Evolutionary conservation across 2,329 filamentous ascomycete species (phyloP).

Genomic region (Aureobasidium namibiae): DNA sequence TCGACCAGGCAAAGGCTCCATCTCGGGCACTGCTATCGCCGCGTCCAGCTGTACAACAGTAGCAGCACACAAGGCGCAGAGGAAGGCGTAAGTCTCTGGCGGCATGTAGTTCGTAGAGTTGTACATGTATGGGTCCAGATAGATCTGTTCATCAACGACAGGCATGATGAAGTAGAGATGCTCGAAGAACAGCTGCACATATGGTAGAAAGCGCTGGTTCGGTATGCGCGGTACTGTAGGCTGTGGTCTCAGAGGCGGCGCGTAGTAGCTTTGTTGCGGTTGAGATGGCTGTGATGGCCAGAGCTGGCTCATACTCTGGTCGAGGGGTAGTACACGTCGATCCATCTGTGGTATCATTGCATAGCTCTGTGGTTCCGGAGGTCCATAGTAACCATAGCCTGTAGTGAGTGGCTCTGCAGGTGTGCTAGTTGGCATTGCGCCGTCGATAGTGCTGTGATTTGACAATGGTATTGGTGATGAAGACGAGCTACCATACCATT

Average conservation of each 20-base stretch:
- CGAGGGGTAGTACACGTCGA: background rate
- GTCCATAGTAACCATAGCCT: background rate
- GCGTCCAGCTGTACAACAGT: constrained; percentile 28
- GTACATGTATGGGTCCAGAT: constrained; percentile 23
- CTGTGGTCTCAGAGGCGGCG: background rate
- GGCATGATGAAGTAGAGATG: constrained; percentile 31
- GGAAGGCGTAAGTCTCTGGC: constrained; percentile 25
- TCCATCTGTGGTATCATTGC: background rate
- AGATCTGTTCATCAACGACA: constrained; percentile 24
- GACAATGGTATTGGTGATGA: constrained; percentile 7
- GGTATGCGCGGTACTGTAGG: background rate
- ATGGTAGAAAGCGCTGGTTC: constrained; percentile 22
- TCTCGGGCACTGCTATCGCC: constrained; percentile 18
- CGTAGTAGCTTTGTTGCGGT: background rate
- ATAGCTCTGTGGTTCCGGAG: background rate
- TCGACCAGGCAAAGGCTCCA: constrained; percentile 19
- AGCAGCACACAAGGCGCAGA: constrained; percentile 27
- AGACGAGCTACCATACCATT: constrained; percentile 13
- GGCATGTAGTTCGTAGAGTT: constrained; percentile 17
- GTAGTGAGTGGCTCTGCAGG: background rate
- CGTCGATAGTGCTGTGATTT: background rate
- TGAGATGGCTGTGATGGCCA: background rate
- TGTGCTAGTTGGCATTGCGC: background rate
- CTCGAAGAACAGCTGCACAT: constrained; percentile 27
- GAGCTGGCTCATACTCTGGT: background rate